Evolutionary conservation across 805 yeast species (phyloP).

Genomic region (Saccharomycopsis guyanensis): DNA sequence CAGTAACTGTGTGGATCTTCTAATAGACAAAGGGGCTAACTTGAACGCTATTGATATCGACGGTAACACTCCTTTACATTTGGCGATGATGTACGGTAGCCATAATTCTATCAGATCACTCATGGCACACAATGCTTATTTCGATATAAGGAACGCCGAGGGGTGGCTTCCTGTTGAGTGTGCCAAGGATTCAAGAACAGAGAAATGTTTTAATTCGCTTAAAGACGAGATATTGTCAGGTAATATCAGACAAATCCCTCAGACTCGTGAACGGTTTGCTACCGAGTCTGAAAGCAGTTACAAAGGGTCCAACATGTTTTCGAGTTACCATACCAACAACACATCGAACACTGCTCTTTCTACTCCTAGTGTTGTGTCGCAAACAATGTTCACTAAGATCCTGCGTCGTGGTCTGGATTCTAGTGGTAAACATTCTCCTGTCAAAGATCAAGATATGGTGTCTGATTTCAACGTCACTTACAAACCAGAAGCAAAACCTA

Average conservation of each 20-base stretch:
- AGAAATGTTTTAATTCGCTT: constrained; percentile 32
- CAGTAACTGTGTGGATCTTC: constrained; percentile 53
- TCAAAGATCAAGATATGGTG: not conserved
- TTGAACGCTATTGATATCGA: constrained; percentile 60
- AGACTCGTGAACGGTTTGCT: not conserved
- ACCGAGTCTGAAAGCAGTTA: not conserved
- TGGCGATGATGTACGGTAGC: constrained; percentile 68
- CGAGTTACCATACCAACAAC: constrained; percentile 4
- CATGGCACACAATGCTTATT: constrained; percentile 42
- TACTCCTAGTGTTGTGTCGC: constrained; percentile 6
- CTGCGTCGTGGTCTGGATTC: not conserved
- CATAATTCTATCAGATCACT: constrained; percentile 47
- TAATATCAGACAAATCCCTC: constrained; percentile 8
- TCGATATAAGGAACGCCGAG: constrained; percentile 40
- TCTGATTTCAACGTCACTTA: not conserved
- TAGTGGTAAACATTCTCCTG: not conserved
- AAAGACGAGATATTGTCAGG: constrained; percentile 21
- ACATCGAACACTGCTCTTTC: not conserved
- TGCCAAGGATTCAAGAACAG: constrained; percentile 45
- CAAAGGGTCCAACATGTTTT: not conserved
- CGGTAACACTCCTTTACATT: constrained; percentile 80
- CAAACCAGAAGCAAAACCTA: not conserved
- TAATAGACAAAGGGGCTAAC: constrained; percentile 72
- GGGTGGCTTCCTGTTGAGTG: constrained; percentile 64
- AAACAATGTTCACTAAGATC: constrained; percentile 5